Base-by-base conservation (phyloP, 2,329 filamentous ascomycete species). In the Aureobasidium melanogenum region DNA sequence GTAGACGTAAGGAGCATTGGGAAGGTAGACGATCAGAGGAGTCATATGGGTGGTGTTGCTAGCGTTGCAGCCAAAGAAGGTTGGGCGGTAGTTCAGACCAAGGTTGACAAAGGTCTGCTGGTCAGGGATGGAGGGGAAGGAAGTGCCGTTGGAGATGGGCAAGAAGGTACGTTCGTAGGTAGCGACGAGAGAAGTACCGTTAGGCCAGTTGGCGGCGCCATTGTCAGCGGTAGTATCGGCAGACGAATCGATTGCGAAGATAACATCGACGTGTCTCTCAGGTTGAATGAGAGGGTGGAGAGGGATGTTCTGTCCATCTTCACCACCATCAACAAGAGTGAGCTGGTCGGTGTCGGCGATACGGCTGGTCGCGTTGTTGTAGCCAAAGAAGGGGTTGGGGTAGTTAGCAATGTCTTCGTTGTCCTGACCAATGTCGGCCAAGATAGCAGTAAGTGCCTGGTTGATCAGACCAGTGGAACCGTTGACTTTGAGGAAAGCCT, bases 21-120 rank as follows among this genome's bases (percentile, higher is more conserved):
- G 90, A 48, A 97, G 73, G 77, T 99, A 99, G 65, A 96, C 89
- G 64, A 96, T 78, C 1, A 96, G 75, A 0, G 91, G 91, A 0
- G 82, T 75, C 24, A 75, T 68, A 10, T 74, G 74, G 0, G 84
- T 85, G 52, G 83, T 79, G 73, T 91, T 90, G 56, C 77, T 77
- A 38, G 79, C 78, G 70, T 90, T 76, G 74, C 89, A 94, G 47
- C 89, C 89, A 70, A 94, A 94, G 79, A 94, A 92, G 1, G 87
- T 87, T 0, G 89, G 90, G 5, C 80, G 81, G 63, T 79, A 82
- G 78, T 91, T 93, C 6, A 93, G 76, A 3, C 87, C 87, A 0
- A 89, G 78, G 70, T 91, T 91, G 65, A 93, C 78, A 70, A 94
- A 90, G 0, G 89, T 91, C 74, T 91, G 88, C 56, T 81, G 76